Conservation (phyloP, 495 filamentous ascomycete species). For the Penicillium daleae region DNA sequence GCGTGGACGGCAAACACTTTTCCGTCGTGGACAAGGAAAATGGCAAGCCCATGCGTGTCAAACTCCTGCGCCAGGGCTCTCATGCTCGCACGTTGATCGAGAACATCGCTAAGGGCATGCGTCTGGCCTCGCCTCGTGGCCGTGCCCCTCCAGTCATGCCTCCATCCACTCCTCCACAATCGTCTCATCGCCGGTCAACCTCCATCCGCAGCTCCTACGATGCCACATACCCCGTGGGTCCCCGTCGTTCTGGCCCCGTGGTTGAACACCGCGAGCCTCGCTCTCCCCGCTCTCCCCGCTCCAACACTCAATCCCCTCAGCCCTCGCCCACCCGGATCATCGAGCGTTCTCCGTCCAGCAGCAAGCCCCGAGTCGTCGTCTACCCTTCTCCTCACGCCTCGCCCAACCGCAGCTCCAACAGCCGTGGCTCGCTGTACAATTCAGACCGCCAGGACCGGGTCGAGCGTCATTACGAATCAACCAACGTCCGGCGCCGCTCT, state of each 20-base stretch:
- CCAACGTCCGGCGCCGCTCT: slow-evolving; percentile 33
- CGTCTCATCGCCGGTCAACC: slow-evolving; percentile 4
- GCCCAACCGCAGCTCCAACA: slow-evolving; percentile 39
- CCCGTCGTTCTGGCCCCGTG: slow-evolving; percentile 30
- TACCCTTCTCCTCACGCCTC: slow-evolving; percentile 38
- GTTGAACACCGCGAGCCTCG: slow-evolving; percentile 24
- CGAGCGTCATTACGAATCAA: slow-evolving; percentile 39
- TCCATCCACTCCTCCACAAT: slow-evolving; percentile 16
- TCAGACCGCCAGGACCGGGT: slow-evolving; percentile 42
- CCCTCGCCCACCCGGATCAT: slow-evolving; percentile 36
- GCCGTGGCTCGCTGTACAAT: slow-evolving; percentile 49
- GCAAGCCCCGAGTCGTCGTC: slow-evolving; percentile 40
- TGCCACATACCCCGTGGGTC: slow-evolving; percentile 40
- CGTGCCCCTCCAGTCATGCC: slow-evolving; percentile 22
- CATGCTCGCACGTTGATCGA: slow-evolving; percentile 47
- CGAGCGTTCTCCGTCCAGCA: slow-evolving; percentile 32
- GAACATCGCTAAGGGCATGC: slow-evolving; percentile 52
- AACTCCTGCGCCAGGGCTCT: slow-evolving; percentile 48
- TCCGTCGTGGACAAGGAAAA: slow-evolving; percentile 52
- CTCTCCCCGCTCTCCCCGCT: too few relatives aligned
- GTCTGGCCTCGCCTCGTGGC: slow-evolving; percentile 29
- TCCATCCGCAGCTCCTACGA: slow-evolving; percentile 46
- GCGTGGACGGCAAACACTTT: slow-evolving; percentile 49
- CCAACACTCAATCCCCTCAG: slow-evolving; percentile 21
- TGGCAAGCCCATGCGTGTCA: slow-evolving; percentile 48